Evolutionary conservation across 1,284 basidiomycete genomes (phyloP).

Genomic region (Moesziomyces antarcticus): DNA sequence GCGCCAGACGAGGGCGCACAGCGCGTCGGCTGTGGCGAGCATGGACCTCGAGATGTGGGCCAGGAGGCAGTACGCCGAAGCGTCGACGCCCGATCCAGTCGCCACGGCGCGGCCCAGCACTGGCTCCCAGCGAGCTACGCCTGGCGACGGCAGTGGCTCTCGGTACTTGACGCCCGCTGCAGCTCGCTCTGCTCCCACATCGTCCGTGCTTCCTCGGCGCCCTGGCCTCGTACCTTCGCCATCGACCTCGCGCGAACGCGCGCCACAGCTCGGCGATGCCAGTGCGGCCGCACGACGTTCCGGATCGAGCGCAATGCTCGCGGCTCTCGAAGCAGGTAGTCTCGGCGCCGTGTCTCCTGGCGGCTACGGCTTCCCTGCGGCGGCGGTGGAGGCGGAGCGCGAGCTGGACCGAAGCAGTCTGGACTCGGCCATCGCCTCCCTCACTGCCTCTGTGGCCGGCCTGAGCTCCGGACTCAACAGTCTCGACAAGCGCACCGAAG

Average conservation of each 20-base stretch:
- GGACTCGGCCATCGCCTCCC: conserved; percentile 24
- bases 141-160: neutral
- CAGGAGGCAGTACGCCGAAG: conserved; percentile 13
- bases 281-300: conserved; percentile 7
- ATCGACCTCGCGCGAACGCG: conserved; percentile 20
- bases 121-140: conserved; percentile 1
- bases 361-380: conserved; percentile 1
- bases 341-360: conserved; percentile 6
- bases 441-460: conserved; percentile 19
- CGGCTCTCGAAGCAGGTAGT: conserved; percentile 7
- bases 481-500: conserved; percentile 44
- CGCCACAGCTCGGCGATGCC: conserved; percentile 8
- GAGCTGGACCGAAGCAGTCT: conserved; percentile 27
- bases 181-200: conserved; percentile 31
- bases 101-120: neutral
- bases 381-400: conserved; percentile 1
- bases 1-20: conserved; percentile 18
- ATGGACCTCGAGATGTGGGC: conserved; percentile 25
- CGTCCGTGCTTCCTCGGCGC: conserved; percentile 1
- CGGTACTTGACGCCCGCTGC: conserved; percentile 26
- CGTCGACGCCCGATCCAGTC: neutral
- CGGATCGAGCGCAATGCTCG: neutral
- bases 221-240: neutral
- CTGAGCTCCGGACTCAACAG: conserved; percentile 18
- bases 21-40: conserved; percentile 16